These are phyloP conservation scores for Rossbeevera mucosa DNA, from an alignment of 768 basidiomycete genomes.

Conservation along the genomic window DNA sequence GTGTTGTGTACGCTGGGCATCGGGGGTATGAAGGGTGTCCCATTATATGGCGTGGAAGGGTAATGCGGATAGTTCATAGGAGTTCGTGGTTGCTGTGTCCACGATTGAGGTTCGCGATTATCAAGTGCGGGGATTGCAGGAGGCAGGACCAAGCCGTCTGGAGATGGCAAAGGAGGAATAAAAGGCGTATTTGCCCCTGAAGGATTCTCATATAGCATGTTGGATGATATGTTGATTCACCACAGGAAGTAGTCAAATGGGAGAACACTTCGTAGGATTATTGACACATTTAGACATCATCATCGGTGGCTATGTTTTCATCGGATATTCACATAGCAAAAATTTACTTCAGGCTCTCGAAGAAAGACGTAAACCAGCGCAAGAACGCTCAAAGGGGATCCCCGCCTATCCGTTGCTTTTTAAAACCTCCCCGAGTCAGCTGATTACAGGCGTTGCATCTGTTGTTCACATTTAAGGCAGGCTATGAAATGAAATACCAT, in stretches of 20 bases:
- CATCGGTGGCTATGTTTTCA: constrained; percentile 26
- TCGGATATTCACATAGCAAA: too few species aligned
- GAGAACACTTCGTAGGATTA: constrained; percentile 15
- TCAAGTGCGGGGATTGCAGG: constrained; percentile 33
- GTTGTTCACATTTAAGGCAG: constrained; percentile 6
- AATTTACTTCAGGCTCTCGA: too few species aligned
- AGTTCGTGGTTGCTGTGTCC: constrained; percentile 33
- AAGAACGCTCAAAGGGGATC: neutral
- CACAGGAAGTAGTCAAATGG: constrained; percentile 19
- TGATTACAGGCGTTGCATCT: neutral
- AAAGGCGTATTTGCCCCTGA: constrained; percentile 34
- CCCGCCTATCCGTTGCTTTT: neutral
- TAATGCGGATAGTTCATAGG: constrained; percentile 38
- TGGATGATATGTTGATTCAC: constrained; percentile 22
- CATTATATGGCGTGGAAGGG: constrained; percentile 35
- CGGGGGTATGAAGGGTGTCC: constrained; percentile 37
- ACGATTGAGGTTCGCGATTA: constrained; percentile 27
- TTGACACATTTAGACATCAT: constrained; percentile 2
- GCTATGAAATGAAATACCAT: constrained; percentile 19
- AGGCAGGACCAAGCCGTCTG: constrained; percentile 30
- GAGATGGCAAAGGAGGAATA: constrained; percentile 37
- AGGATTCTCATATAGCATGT: constrained; percentile 29
- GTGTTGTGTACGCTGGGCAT: constrained; percentile 26
- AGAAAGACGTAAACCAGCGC: neutral
- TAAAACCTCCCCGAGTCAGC: too few species aligned